Conservation (phyloP, 2,329 filamentous ascomycete species). For the Pleurostoma richardsiae region DNA sequence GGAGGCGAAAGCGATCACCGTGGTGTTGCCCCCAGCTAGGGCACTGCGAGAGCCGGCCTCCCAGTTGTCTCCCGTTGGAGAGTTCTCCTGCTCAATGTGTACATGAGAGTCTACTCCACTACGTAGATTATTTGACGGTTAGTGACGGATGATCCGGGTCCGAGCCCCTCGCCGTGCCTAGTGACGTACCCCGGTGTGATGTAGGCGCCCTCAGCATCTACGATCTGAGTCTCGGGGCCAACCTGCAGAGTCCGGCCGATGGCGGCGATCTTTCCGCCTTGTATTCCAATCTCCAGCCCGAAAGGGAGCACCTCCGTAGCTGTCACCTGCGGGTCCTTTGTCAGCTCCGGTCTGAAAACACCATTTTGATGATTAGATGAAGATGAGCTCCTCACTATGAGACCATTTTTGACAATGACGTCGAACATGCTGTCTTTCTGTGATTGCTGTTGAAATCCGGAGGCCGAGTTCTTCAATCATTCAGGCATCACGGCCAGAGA, state of each 20-base stretch:
- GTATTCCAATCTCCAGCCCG: constrained; percentile 40
- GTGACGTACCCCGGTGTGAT: constrained; percentile 27
- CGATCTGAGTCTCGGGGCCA: constrained; percentile 24
- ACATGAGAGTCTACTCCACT: constrained; percentile 31
- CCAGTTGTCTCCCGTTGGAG: constrained; percentile 24
- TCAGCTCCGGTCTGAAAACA: neutral
- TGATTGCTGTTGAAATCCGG: too few species aligned
- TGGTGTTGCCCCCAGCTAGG: constrained; percentile 53
- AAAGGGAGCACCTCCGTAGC: constrained; percentile 36
- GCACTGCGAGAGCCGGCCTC: constrained; percentile 44
- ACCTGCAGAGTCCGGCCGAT: constrained; percentile 31
- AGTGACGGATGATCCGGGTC: neutral
- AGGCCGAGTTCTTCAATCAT: too few species aligned
- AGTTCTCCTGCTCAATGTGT: constrained; percentile 27
- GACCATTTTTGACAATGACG: constrained; percentile 15
- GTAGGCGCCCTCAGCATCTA: constrained; percentile 39
- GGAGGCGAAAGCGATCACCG: constrained; percentile 50
- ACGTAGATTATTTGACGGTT: neutral
- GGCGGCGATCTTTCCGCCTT: constrained; percentile 36
- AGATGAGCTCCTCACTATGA: constrained; percentile 11
- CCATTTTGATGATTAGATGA: too few species aligned
- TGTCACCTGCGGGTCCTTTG: constrained; percentile 28
- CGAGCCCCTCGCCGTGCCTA: rapidly evolving
- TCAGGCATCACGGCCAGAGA: too few species aligned
- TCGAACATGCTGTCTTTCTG: constrained; percentile 9